Evolutionary conservation across 2,329 filamentous ascomycete species (phyloP).

Genomic region (Microdochium trichocladiopsis): DNA sequence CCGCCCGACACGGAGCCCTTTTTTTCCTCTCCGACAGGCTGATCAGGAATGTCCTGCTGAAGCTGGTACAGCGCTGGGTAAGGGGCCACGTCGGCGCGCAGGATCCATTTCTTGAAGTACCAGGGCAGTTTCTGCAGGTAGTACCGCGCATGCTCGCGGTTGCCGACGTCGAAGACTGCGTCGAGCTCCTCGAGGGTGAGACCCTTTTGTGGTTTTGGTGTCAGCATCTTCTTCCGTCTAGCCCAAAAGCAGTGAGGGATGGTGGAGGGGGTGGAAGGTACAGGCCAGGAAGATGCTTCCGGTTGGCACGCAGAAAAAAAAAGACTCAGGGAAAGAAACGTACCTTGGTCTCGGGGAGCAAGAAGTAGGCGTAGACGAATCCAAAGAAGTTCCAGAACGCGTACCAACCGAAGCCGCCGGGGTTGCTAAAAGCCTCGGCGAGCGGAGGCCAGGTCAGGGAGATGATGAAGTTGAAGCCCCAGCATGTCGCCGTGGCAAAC

Average conservation of each 20-base stretch:
- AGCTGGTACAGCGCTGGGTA: constrained; percentile 5
- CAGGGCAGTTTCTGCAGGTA: constrained; percentile 6
- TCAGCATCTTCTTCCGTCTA: background rate
- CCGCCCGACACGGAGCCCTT: background rate
- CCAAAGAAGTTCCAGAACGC: constrained; percentile 40
- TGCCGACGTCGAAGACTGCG: constrained; percentile 23
- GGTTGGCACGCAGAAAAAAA: background rate
- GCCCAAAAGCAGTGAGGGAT: background rate
- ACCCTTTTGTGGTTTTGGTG: background rate
- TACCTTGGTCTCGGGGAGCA: constrained; percentile 36
- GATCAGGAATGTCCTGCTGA: constrained; percentile 1
- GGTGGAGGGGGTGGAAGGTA: no score
- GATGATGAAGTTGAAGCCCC: constrained; percentile 29
- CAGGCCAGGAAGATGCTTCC: no score
- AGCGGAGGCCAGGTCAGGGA: constrained; percentile 40
- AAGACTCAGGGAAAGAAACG: constrained; percentile 7
- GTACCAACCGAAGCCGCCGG: constrained; percentile 43
- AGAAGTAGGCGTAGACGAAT: constrained; percentile 33
- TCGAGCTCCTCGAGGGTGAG: constrained; percentile 34
- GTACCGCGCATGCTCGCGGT: constrained; percentile 5
- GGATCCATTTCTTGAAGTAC: constrained; percentile 5
- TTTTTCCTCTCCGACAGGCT: background rate
- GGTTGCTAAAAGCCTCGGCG: constrained; percentile 32
- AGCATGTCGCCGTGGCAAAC: constrained; percentile 44
- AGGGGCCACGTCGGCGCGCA: constrained; percentile 2